These are phyloP conservation scores for Lipomyces japonicus DNA, from an alignment of 805 yeast species.

Conservation along the genomic window DNA sequence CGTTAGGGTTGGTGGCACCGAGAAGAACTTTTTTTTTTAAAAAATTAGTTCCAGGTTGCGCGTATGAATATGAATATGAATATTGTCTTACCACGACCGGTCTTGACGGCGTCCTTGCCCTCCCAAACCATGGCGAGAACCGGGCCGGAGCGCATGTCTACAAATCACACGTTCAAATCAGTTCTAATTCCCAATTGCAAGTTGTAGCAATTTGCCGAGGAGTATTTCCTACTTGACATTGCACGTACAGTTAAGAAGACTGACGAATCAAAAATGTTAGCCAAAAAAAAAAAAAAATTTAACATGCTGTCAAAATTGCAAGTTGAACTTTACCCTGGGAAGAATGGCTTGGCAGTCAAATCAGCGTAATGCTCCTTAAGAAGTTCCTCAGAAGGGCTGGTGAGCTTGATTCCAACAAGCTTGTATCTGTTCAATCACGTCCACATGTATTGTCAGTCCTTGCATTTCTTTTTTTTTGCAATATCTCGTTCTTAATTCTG, in stretches of 20 bases:
- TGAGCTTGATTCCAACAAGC: constrained; percentile 91
- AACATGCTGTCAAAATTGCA: no score
- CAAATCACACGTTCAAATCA: neutral
- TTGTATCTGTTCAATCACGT: constrained; percentile 56
- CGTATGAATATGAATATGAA: neutral
- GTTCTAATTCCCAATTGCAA: neutral
- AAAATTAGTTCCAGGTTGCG: neutral
- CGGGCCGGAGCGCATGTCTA: constrained; percentile 95
- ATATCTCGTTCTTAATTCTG: no score
- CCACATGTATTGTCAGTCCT: neutral
- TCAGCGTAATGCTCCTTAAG: constrained; percentile 94
- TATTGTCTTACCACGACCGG: constrained; percentile 64
- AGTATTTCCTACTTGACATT: neutral
- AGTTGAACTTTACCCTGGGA: constrained; percentile 73
- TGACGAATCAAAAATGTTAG: neutral
- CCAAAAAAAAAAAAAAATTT: neutral
- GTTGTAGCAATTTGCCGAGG: no score
- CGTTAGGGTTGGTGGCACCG: constrained; percentile 99
- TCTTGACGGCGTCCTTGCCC: constrained; percentile 99
- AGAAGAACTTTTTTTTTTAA: constrained; percentile 56
- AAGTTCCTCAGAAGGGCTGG: constrained; percentile 78
- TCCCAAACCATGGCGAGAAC: constrained; percentile 99
- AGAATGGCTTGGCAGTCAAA: constrained; percentile 93
- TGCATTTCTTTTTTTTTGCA: no score
- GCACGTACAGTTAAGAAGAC: constrained; percentile 21